Percentiles rank a stretch among this genome's conserved stretches.
phyloP scores from a whole-genome alignment of 2,329 filamentous ascomycete genomes.

The Claviceps arundinis region DNA sequence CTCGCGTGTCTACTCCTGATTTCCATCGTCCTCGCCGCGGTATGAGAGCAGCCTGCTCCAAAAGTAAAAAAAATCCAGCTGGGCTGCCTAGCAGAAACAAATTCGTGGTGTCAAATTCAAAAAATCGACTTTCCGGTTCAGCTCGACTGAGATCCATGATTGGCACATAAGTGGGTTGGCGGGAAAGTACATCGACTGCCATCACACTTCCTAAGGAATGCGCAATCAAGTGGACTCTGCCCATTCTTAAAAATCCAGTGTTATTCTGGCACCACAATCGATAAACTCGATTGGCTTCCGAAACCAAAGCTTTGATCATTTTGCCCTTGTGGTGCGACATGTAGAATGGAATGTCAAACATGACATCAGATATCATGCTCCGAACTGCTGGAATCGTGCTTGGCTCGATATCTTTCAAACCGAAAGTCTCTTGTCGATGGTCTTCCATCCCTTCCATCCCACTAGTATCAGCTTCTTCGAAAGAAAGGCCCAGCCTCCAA shows the following conservation, averaged over 20 bases:
- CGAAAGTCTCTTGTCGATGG: slow-evolving; percentile 45
- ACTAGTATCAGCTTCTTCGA: slow-evolving; percentile 64
- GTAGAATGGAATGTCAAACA: slow-evolving; percentile 97
- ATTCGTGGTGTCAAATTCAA: slow-evolving; percentile 86
- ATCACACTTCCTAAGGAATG: slow-evolving; percentile 93
- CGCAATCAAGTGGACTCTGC: slow-evolving; percentile 81
- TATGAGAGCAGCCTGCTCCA: slow-evolving; percentile 59
- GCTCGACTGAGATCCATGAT: slow-evolving; percentile 27
- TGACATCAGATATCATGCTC: slow-evolving; percentile 88
- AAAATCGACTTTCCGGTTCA: slow-evolving; percentile 41
- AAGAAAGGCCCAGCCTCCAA: slow-evolving; percentile 78
- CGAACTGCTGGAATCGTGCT: slow-evolving; percentile 84
- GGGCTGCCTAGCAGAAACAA: slow-evolving; percentile 85
- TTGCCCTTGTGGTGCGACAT: slow-evolving; percentile 91
- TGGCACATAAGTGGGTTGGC: slow-evolving; percentile 65
- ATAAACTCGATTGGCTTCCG: slow-evolving; percentile 92
- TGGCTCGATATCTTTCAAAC: slow-evolving; percentile 81
- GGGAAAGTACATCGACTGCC: slow-evolving; percentile 80
- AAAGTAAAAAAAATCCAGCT: slow-evolving; percentile 79
- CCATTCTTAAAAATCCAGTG: slow-evolving; percentile 64
- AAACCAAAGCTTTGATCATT: slow-evolving; percentile 81
- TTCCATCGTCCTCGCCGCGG: slow-evolving; percentile 68
- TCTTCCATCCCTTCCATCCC: slow-evolving; percentile 37
- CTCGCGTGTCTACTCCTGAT: slow-evolving; percentile 54
- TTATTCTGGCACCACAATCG: slow-evolving; percentile 91